Evolutionary conservation across 2,329 filamentous ascomycete species (phyloP), one percentile per base, ranked within the genome.

Genomic region (Colletotrichum scovillei): DNA sequence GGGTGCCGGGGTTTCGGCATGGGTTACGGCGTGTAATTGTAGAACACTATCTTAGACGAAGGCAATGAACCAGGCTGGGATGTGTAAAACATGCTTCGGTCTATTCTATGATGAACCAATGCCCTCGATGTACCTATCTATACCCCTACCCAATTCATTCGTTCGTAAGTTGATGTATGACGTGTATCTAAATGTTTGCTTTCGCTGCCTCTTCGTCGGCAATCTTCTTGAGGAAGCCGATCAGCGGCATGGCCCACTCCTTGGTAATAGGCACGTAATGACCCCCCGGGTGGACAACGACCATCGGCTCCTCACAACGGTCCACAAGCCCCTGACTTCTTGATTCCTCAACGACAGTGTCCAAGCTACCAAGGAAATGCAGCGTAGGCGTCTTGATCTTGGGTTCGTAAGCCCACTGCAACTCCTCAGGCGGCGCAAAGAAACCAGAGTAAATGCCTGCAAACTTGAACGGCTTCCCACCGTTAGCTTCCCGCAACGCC

Each of bases 251-350:
- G 24, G 92, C 90, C 89, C 93, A 97, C 76, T 95, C 93, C 84
- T 93, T 94, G 76, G 92, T 91, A 73, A 95, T 91, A 0, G 96
- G 96, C 78, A 98, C 89, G 79, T 97, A 95, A 81, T 98, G 96
- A 0, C 95, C 95, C 8, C 96, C 96, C 1, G 96, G 95, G 82
- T 97, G 95, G 77, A 93, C 89, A 77, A 90, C 79, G 75, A 90
- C 86, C 79, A 86, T 58, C 0, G 87, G 85, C 76, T 86, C 87
- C 75, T 81, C 88, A 81, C 89, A 95, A 72, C 85, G 87, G 28
- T 95, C 91, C 3, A 93, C 87, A 71, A 98, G 83, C 26, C 86
- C 88, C 78, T 89, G 85, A 80, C 91, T 94, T 78, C 94, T 86
- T 66, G 83, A 82, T 85, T 98, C 95, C 38, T 95, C 94, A 0